These are phyloP conservation scores for Mortierella sp. DNA, from an alignment of 371 early-diverging fungal species.

Conservation along the genomic window DNA sequence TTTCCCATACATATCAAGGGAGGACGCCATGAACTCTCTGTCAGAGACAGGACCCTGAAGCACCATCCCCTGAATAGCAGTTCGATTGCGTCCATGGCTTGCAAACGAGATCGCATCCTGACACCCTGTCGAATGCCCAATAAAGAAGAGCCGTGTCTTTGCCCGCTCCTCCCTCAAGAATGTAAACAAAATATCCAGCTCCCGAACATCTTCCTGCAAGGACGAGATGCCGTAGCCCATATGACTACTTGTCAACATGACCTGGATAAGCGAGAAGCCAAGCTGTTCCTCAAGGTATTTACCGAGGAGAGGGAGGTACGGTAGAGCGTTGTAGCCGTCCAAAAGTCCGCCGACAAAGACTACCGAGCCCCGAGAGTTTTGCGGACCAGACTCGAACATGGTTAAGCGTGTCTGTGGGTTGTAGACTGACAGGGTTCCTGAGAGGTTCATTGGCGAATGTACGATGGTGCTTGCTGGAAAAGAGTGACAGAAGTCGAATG, in stretches of 20 bases:
- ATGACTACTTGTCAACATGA: conserved; percentile 64
- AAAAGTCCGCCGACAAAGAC: conserved; percentile 65
- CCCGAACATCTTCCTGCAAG: conserved; percentile 59
- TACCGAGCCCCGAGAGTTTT: conserved; percentile 50
- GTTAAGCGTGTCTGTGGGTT: conserved; percentile 57
- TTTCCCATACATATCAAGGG: conserved; percentile 45
- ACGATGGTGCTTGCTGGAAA: neutral
- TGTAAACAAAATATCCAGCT: conserved; percentile 61
- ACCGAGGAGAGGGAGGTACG: conserved; percentile 59
- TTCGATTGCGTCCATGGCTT: conserved; percentile 56
- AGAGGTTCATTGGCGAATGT: conserved; percentile 30
- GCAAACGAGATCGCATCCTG: conserved; percentile 66
- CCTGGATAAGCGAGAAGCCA: conserved; percentile 64
- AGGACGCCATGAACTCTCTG: conserved; percentile 57
- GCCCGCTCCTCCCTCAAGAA: conserved; percentile 53
- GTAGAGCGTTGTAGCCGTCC: conserved; percentile 66
- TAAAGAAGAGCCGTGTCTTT: conserved; percentile 61
- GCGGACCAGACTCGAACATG: conserved; percentile 64
- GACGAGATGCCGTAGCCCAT: conserved; percentile 64
- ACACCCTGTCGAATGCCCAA: conserved; percentile 71
- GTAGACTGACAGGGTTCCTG: conserved; percentile 45
- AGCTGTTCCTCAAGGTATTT: conserved; percentile 37
- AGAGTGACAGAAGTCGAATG: neutral
- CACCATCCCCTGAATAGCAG: conserved; percentile 59
- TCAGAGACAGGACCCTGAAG: conserved; percentile 71